Percentiles rank a stretch among this genome's conserved stretches.
phyloP scores from a whole-genome alignment of 257 asterid species.

The Voacanga thouarsii region DNA sequence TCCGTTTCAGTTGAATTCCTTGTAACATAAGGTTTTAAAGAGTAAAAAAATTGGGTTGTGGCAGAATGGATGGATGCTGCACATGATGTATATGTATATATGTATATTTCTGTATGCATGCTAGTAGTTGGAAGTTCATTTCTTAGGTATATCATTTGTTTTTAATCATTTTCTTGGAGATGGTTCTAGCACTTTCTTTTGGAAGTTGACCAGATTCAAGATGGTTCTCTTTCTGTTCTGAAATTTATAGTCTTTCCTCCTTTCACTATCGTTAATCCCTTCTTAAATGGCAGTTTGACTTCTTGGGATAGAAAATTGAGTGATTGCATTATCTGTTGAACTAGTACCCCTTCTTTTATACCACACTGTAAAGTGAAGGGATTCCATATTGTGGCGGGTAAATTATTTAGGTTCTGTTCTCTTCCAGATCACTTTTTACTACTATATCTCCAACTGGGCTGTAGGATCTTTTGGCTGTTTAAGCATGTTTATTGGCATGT shows the following conservation, averaged over 20 bases:
- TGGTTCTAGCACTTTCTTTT: background rate
- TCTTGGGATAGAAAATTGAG: background rate
- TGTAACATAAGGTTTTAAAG: too few relatives aligned
- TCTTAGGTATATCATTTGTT: background rate
- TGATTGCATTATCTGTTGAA: background rate
- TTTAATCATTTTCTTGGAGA: background rate
- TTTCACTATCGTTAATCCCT: background rate
- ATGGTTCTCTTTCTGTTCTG: background rate
- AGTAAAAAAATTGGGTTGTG: too few relatives aligned
- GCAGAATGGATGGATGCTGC: too few relatives aligned
- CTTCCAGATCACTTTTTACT: background rate
- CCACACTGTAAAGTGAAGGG: background rate
- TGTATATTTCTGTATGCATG: too few relatives aligned
- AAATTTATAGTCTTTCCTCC: background rate
- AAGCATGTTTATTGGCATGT: background rate
- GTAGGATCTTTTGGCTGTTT: background rate
- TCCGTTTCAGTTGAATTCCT: too few relatives aligned
- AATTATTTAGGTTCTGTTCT: background rate
- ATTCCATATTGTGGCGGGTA: background rate
- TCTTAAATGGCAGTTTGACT: background rate
- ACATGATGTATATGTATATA: too few relatives aligned
- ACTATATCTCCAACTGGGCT: background rate
- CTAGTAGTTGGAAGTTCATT: background rate
- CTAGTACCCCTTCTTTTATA: too few relatives aligned
- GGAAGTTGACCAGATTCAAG: background rate